Conservation (phyloP, 176 grass and related monocot species). For the Ensete glaucum region DNA sequence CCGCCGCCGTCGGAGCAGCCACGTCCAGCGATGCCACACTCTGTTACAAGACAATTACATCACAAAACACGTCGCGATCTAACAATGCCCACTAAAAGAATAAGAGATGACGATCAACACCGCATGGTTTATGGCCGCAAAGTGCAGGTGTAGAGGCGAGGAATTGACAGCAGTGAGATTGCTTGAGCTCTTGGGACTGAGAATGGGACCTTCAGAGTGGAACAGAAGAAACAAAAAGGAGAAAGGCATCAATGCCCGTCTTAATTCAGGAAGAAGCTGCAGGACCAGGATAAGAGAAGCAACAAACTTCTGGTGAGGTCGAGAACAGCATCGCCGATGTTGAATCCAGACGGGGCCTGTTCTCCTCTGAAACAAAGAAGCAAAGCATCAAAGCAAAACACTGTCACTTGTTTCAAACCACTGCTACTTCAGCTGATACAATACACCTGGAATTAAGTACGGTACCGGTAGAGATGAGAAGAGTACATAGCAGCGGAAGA, state of each 20-base stretch:
- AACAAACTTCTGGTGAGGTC: slow-evolving; percentile 49
- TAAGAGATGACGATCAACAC: slow-evolving; percentile 1
- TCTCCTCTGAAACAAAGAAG: slow-evolving; percentile 50
- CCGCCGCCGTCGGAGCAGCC: slow-evolving; percentile 21
- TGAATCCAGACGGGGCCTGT: slow-evolving; percentile 48
- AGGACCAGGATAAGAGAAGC: neutral
- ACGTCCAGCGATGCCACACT: slow-evolving; percentile 31
- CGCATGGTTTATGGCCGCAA: slow-evolving; percentile 30
- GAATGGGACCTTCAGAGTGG: slow-evolving; percentile 53
- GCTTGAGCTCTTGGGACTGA: slow-evolving; percentile 74
- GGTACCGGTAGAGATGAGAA: slow-evolving; percentile 33
- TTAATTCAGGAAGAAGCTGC: neutral
- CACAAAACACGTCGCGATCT: neutral
- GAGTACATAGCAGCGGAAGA: slow-evolving; percentile 32
- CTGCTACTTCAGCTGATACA: neutral
- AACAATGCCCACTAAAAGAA: neutral
- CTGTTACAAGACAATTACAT: slow-evolving; percentile 12
- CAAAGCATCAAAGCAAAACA: slow-evolving; percentile 26
- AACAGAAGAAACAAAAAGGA: neutral
- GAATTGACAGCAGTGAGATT: slow-evolving; percentile 42
- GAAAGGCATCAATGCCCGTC: slow-evolving; percentile 1
- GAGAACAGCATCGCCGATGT: slow-evolving; percentile 67
- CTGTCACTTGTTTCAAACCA: neutral
- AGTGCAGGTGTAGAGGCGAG: slow-evolving; percentile 32
- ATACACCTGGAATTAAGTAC: slow-evolving; percentile 9